These are phyloP conservation scores for Senna siamea DNA, from an alignment of 306 rosid genomes.

Conservation along the genomic window DNA sequence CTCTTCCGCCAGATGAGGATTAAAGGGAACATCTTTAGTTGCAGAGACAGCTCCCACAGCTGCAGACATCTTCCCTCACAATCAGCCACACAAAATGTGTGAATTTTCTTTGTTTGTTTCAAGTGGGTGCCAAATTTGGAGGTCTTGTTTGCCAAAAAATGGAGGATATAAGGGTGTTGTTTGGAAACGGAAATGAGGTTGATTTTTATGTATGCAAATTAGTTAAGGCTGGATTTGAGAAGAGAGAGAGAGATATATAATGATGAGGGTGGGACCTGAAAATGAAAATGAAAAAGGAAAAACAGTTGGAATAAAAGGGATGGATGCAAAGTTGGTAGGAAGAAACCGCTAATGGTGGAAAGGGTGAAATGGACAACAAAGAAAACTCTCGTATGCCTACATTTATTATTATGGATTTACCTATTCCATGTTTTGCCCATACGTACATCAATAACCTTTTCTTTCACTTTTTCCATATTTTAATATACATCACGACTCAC, in stretches of 20 bases:
- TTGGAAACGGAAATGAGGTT: no score
- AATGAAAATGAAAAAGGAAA: slow-evolving; percentile 30
- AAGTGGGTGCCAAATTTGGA: slow-evolving; percentile 24
- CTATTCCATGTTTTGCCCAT: no score
- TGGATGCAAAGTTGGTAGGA: slow-evolving; percentile 40
- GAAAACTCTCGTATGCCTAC: background rate
- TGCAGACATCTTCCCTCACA: slow-evolving; percentile 59
- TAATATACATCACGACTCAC: no score
- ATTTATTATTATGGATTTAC: no score
- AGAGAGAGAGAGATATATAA: slow-evolving; percentile 21
- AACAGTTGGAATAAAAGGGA: slow-evolving; percentile 44
- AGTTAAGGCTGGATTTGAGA: slow-evolving; percentile 32
- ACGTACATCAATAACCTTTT: no score
- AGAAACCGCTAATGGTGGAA: slow-evolving; percentile 53
- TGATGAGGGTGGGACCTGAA: slow-evolving; percentile 28
- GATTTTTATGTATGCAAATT: slow-evolving; percentile 13
- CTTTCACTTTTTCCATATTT: no score
- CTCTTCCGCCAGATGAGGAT: slow-evolving; percentile 53
- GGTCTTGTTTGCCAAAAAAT: background rate
- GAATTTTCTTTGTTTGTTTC: slow-evolving; percentile 17
- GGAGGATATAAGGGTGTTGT: background rate
- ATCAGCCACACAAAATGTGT: slow-evolving; percentile 14
- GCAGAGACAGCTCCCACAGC: slow-evolving; percentile 63
- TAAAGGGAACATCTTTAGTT: slow-evolving; percentile 54
- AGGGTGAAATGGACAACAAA: slow-evolving; percentile 37